These are phyloP conservation scores for Grosmannia serpens DNA, from an alignment of 2,329 filamentous ascomycete genomes.

Conservation along the genomic window DNA sequence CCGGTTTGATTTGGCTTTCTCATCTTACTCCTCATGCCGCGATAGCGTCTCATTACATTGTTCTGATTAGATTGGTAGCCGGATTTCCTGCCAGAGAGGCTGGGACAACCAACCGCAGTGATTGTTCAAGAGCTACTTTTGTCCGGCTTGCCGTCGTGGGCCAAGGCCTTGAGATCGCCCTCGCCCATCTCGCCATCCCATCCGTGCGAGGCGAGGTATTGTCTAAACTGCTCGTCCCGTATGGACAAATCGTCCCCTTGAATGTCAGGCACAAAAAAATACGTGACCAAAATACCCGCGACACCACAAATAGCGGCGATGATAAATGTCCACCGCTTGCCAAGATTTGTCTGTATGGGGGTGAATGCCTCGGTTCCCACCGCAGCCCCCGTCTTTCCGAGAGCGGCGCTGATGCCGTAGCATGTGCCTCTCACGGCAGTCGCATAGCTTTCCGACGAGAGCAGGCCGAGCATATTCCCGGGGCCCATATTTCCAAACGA, in stretches of 20 bases:
- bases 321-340: constrained; percentile 12
- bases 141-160: background rate
- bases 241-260: constrained; percentile 5
- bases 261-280: constrained; percentile 9
- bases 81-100: too few relatives aligned
- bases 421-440: constrained; percentile 38
- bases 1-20: too few relatives aligned
- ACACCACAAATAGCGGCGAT: constrained; percentile 11
- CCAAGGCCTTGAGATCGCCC: constrained; percentile 6
- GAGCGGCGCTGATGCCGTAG: constrained; percentile 35
- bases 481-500: constrained; percentile 34
- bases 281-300: constrained; percentile 10
- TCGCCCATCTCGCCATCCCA: constrained; percentile 13
- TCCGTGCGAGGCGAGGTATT: constrained; percentile 6
- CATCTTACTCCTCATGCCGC: too few relatives aligned
- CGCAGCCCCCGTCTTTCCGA: constrained; percentile 39
- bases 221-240: constrained; percentile 9
- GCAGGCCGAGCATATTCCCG: constrained; percentile 34
- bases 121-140: too few relatives aligned
- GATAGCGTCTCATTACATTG: too few relatives aligned
- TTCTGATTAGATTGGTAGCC: too few relatives aligned
- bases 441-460: constrained; percentile 37
- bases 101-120: too few relatives aligned
- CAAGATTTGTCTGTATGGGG: constrained; percentile 10
- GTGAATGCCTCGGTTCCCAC: constrained; percentile 27